These are phyloP conservation scores for Hamiltosporidium magnivora DNA, from an alignment of 371 early-diverging fungal genomes.

Conservation along the genomic window DNA sequence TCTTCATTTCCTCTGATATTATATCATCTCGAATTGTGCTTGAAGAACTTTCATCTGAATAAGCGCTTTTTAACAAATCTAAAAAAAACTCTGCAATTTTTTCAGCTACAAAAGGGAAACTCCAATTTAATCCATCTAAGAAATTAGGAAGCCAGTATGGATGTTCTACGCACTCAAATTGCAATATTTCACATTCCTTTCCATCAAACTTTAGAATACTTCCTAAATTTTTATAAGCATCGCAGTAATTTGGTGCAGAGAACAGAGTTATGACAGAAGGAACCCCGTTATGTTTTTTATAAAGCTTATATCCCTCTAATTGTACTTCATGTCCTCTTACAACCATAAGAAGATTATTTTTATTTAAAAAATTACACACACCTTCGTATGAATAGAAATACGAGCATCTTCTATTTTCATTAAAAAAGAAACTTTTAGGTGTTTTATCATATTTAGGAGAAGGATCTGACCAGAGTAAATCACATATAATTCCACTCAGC, in stretches of 20 bases:
- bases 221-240: conserved; percentile 79
- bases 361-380: conserved; percentile 73
- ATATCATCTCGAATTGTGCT: neutral
- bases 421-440: conserved; percentile 66
- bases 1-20: neutral
- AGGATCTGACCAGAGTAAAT: conserved; percentile 92
- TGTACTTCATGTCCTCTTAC: conserved; percentile 94
- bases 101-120: conserved; percentile 87
- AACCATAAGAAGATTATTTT: conserved; percentile 73
- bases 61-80: neutral
- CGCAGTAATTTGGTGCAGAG: conserved; percentile 85
- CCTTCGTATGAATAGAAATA: conserved; percentile 79
- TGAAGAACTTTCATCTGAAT: neutral
- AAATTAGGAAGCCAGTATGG: conserved; percentile 87
- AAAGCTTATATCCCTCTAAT: conserved; percentile 64
- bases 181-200: conserved; percentile 82
- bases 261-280: conserved; percentile 87
- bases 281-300: neutral
- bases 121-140: conserved; percentile 91
- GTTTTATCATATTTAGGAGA: conserved; percentile 74
- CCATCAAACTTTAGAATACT: conserved; percentile 83
- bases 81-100: conserved; percentile 54
- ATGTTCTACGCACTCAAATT: conserved; percentile 66
- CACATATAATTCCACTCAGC: conserved; percentile 80
- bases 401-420: conserved; percentile 77